phyloP scores from a whole-genome alignment of 306 rosid species.

The Acacia melanoxylon region DNA sequence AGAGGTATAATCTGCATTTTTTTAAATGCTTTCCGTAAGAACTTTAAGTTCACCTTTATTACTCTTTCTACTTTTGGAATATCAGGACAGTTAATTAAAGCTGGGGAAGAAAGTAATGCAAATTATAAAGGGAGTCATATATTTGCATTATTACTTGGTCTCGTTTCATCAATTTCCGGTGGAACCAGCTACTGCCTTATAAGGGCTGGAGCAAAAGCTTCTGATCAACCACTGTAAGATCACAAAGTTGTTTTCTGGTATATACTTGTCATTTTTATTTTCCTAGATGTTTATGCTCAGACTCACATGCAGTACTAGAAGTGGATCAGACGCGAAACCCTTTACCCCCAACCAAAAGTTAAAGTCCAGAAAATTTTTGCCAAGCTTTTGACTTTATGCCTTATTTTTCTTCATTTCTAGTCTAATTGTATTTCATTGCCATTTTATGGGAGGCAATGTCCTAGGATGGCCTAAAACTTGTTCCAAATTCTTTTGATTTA shows the following conservation, averaged over 20 bases:
- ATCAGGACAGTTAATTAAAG: too few species aligned
- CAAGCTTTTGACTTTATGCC: conserved; percentile 19
- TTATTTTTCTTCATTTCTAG: neutral
- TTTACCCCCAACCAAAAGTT: neutral
- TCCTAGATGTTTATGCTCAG: neutral
- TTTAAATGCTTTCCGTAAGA: neutral
- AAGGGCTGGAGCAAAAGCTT: too few species aligned
- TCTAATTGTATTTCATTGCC: neutral
- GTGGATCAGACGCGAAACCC: neutral
- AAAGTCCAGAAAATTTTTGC: neutral
- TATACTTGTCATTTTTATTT: conserved; percentile 1
- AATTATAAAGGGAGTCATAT: too few species aligned
- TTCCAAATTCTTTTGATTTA: neutral
- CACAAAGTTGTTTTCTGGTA: conserved; percentile 12
- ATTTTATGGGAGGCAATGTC: neutral
- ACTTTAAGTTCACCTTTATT: conserved; percentile 18
- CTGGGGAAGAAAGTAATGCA: too few species aligned
- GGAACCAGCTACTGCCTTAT: too few species aligned
- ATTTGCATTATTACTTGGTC: too few species aligned
- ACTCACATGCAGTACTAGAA: neutral
- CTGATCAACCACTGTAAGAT: too few species aligned
- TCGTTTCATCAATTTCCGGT: too few species aligned
- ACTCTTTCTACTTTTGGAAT: conserved; percentile 33
- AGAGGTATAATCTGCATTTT: neutral
- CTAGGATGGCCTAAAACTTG: conserved; percentile 3